Evolutionary conservation across 352 stramenopile genomes (phyloP).

Genomic region (Globisporangium cylindrosporum): DNA sequence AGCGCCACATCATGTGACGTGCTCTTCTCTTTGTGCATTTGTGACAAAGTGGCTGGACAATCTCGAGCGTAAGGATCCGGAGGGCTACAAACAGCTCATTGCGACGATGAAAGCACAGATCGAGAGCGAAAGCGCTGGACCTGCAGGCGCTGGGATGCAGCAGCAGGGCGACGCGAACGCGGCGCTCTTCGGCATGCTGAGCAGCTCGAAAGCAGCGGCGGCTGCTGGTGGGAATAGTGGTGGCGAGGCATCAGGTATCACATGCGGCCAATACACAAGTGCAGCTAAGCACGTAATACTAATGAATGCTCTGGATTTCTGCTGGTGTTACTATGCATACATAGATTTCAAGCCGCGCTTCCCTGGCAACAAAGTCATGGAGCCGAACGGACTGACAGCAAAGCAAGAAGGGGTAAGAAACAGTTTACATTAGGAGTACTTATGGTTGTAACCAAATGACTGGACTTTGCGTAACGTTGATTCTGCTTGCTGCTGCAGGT

Average conservation of each 20-base stretch:
- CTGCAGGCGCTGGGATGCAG: not conserved
- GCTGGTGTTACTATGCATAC: not conserved
- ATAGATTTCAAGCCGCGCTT: constrained; percentile 60
- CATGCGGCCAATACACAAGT: not conserved
- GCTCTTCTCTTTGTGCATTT: not conserved
- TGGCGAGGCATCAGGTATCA: not conserved
- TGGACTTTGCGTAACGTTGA: too few species aligned
- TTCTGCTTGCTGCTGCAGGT: constrained; percentile 17
- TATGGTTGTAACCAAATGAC: too few species aligned
- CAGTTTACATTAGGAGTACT: too few species aligned
- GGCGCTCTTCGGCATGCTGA: constrained; percentile 56
- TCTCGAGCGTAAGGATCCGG: constrained; percentile 63
- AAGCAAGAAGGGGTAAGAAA: constrained; percentile 41
- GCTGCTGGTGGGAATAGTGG: not conserved
- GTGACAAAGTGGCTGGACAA: constrained; percentile 60
- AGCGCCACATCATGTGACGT: not conserved
- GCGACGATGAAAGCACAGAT: constrained; percentile 62
- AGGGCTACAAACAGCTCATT: constrained; percentile 64
- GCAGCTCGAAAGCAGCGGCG: constrained; percentile 10
- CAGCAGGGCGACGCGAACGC: constrained; percentile 25
- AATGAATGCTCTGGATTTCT: not conserved
- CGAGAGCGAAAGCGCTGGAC: constrained; percentile 24
- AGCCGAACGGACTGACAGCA: constrained; percentile 40
- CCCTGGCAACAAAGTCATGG: constrained; percentile 76
- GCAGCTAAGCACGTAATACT: not conserved